Base-by-base conservation (phyloP, 2,329 filamentous ascomycete species). In the Fusarium fujikuroi region DNA sequence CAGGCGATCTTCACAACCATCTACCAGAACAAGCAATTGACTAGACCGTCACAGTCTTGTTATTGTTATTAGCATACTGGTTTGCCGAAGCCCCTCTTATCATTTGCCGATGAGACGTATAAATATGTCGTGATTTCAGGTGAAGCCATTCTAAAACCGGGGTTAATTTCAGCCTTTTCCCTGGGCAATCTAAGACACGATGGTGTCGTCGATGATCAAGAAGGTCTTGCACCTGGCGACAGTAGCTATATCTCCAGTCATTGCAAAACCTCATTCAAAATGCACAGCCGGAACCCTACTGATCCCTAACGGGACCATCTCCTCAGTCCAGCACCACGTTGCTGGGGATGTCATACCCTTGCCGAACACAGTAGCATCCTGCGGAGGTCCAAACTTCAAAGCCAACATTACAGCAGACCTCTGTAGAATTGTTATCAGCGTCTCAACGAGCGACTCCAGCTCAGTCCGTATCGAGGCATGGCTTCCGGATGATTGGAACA, bases 391-490 rank as follows among this genome's bases (percentile, higher is more conserved):
- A 40, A 19, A 3, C 3, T 36, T 42, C 3, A 66, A 47, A 23
- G 46, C 10, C 23, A 66, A 60, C 9, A 21, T 67, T 3, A 67
- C 62, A 1, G 23, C 28, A 4, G 30, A 53, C 8, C 52, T 67
- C 6, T 67, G 62, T 4, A 44, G 64, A 30, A 15, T 67, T 16
- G 64, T 67, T 14, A 16, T 66, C 9, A 66, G 60, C 1, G 39
- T 66, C 3, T 40, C 52, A 11, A 52, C 64, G 4, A 67, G 64
- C 37, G 16, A 50, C 9, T 52, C 34, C 3, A 60, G 64, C 23
- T 66, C 52, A n/a, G 25, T 65, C 2, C 52, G 62, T 1, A 40
- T 67, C 11, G 62, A 60, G 12, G 64, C 64, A 3, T 67, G 64
- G 52, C n/a, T 67, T 2, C 62, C 52, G 0, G 64, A 67, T 5